Conservation (phyloP, 352 stramenopile species). For the Thraustochytrium sp. region DNA sequence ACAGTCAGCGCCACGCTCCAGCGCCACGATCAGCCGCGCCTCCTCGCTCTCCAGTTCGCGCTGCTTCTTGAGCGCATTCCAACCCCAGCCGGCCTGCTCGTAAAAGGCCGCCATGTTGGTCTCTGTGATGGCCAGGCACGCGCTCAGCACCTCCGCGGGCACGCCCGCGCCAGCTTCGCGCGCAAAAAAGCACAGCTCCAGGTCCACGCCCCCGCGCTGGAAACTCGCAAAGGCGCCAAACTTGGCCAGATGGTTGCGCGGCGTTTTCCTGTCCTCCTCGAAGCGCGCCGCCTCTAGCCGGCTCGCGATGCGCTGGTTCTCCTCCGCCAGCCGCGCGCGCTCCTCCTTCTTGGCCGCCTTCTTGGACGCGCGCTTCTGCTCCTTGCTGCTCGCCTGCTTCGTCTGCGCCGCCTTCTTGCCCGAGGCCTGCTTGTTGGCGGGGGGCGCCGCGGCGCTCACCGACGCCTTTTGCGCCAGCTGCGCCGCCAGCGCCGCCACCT, state of each 20-base stretch:
- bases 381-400: conserved; percentile 13
- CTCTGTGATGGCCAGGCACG: conserved; percentile 51
- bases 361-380: conserved; percentile 45
- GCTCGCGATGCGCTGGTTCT: not conserved
- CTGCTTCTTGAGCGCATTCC: conserved; percentile 53
- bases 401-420: too few species aligned
- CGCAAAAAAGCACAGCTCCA: conserved; percentile 28
- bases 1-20: too few species aligned
- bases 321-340: not conserved
- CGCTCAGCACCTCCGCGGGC: not conserved
- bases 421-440: too few species aligned
- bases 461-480: too few species aligned
- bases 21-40: conserved; percentile 40
- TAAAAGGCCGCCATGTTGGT: conserved; percentile 59
- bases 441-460: too few species aligned
- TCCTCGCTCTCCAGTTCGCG: conserved; percentile 51
- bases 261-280: conserved; percentile 22
- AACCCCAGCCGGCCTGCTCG: conserved; percentile 54
- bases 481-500: too few species aligned
- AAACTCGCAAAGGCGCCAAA: conserved; percentile 45
- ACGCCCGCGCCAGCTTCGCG: not conserved
- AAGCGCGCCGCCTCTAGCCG: not conserved
- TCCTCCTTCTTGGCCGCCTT: conserved; percentile 40
- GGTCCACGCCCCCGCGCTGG: conserved; percentile 29
- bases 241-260: conserved; percentile 5